Evolutionary conservation across 202 grass and related monocot species (phyloP), one percentile per base, ranked within the genome.

Genomic region (Digitaria exilis): DNA sequence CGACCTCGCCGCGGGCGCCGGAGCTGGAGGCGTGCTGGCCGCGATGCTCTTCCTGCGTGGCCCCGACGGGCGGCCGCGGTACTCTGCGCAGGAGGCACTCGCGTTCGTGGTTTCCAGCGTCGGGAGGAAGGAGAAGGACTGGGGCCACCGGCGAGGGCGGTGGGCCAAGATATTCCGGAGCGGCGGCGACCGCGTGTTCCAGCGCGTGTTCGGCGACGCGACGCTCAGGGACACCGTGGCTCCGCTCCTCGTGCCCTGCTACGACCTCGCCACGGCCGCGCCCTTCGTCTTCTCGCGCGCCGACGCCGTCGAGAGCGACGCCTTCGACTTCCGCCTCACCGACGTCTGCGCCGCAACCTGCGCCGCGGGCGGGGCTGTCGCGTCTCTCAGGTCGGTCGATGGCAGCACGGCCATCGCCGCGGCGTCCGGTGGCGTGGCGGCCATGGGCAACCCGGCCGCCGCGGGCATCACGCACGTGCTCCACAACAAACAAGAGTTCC

Each of bases 401-500:
- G 83, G 85, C 1, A 7, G 4, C 29, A 90, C 75, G 7, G 57
- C 84, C 22, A 86, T 91, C 30, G 62, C 82, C 25, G 93, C 82
- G 0, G 86, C 78, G 11, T 91, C 88, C 1, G 88, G 83, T 1
- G 84, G 65, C 2, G 88, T 83, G 2, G 81, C 86, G 8, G 85
- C 52, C 57, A 88, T 95, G 90, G 74, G 79, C 13, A 95, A 92
- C 85, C 93, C 93, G 5, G 86, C 90, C 7, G 86, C 93, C 19
- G 90, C 84, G 2, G 87, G 82, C 17, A 62, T 92, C 83, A 95
- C 93, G 41, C 93, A 95, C 64, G 90, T 92, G 0, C 88, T 95
- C 19, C 88, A 90, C 60, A 95, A 95, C 80, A 95, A 95, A 75
- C 88, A 82, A 51, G 93, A 95, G 80, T 95, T 92, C 59, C 90